phyloP scores from a whole-genome alignment of 2,329 filamentous ascomycete genomes.

The Trichoderma sp. region DNA sequence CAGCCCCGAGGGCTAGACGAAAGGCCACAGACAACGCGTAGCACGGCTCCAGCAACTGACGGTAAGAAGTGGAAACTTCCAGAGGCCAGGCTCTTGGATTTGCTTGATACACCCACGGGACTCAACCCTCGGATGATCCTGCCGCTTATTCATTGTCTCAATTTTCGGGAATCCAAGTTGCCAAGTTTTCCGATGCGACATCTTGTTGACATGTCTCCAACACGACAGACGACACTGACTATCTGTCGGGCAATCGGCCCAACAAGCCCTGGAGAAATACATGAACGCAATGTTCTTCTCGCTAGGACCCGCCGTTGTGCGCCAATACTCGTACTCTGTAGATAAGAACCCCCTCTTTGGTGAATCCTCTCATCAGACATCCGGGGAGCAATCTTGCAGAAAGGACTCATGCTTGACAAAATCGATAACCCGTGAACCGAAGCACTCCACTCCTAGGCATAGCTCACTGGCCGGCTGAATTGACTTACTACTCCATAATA shows the following conservation, averaged over 20 bases:
- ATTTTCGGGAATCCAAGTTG: not conserved
- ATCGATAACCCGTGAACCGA: not conserved
- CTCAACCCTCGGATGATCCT: not conserved
- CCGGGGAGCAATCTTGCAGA: not conserved
- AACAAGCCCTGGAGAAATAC: not conserved
- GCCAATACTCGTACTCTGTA: not conserved
- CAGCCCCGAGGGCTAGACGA: not conserved
- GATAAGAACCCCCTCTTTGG: not conserved
- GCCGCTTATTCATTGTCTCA: not conserved
- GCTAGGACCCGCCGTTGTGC: not conserved
- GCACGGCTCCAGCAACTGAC: not conserved
- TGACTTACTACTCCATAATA: not conserved
- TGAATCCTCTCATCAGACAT: not conserved
- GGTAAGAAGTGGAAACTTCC: not conserved
- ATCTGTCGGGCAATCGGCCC: not conserved
- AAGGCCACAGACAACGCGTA: not conserved
- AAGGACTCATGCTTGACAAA: not conserved
- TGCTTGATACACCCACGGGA: not conserved
- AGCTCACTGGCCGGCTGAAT: not conserved
- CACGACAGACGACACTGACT: not conserved
- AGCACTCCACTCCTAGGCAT: not conserved
- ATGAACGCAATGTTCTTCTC: not conserved
- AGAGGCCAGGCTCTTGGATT: not conserved
- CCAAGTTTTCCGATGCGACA: not conserved
- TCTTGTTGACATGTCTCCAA: not conserved